Conservation (phyloP, 345 rosid genomes). For the Lagerstroemia speciosa region DNA sequence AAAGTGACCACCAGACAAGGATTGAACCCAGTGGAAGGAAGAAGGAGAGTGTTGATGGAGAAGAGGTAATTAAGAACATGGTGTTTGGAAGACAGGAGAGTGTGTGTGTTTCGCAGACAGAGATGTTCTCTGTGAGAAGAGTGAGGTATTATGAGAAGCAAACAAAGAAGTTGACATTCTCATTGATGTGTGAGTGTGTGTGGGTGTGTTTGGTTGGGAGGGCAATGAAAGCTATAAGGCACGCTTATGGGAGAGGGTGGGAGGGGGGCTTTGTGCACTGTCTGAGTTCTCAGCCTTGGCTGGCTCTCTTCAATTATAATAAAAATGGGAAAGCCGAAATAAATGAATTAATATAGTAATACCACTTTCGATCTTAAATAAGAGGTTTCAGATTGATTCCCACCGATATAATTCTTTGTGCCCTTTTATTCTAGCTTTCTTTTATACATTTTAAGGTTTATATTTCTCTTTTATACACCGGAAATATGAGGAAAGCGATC, state of each 20-base stretch:
- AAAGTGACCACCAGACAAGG: too few relatives aligned
- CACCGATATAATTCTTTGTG: too few relatives aligned
- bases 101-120: neutral
- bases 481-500: too few relatives aligned
- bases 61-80: neutral
- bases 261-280: neutral
- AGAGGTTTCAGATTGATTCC: too few relatives aligned
- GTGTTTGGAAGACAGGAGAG: too few relatives aligned
- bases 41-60: neutral
- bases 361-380: too few relatives aligned
- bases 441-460: too few relatives aligned
- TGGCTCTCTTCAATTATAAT: neutral
- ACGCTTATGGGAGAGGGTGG: neutral
- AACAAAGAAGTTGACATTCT: constrained; percentile 1
- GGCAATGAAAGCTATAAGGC: constrained; percentile 2
- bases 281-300: neutral
- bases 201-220: neutral
- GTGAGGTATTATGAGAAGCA: neutral
- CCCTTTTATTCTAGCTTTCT: too few relatives aligned
- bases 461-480: too few relatives aligned
- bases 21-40: too few relatives aligned
- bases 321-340: neutral
- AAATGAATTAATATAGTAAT: too few relatives aligned
- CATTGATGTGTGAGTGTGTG: neutral
- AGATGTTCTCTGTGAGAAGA: neutral